phyloP scores from a whole-genome alignment of 352 stramenopile species.

The Globisporangium cystogenes region DNA sequence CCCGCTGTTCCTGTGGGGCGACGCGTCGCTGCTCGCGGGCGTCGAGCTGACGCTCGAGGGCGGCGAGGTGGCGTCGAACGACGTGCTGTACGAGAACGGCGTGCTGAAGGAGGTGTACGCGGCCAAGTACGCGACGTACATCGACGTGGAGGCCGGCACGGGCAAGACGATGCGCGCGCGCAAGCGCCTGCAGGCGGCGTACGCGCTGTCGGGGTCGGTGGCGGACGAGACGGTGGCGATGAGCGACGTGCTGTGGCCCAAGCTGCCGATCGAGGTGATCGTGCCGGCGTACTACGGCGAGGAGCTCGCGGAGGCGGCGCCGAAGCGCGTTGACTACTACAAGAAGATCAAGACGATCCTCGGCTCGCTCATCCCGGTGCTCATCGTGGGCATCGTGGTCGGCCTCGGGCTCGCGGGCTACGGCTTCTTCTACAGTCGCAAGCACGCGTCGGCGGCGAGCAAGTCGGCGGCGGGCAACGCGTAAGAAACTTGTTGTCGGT shows the following conservation, averaged over 20 bases:
- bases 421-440: slow-evolving; percentile 44
- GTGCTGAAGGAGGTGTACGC: slow-evolving; percentile 46
- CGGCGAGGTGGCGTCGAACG: slow-evolving; percentile 29
- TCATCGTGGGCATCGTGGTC: slow-evolving; percentile 52
- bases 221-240: slow-evolving; percentile 33
- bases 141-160: slow-evolving; percentile 58
- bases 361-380: slow-evolving; percentile 49
- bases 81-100: slow-evolving; percentile 33
- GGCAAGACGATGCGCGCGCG: slow-evolving; percentile 64
- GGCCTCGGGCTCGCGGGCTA: slow-evolving; percentile 29
- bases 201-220: slow-evolving; percentile 38
- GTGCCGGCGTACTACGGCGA: slow-evolving; percentile 54
- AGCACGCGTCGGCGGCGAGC: slow-evolving; percentile 6
- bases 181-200: slow-evolving; percentile 60
- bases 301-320: slow-evolving; percentile 36
- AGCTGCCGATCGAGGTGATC: slow-evolving; percentile 46
- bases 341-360: slow-evolving; percentile 45
- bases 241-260: slow-evolving; percentile 56
- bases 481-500: slow-evolving; percentile 1
- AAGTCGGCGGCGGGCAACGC: slow-evolving; percentile 13
- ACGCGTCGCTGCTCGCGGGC: slow-evolving; percentile 32
- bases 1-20: slow-evolving; percentile 53
- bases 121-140: slow-evolving; percentile 43
- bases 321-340: slow-evolving; percentile 36
- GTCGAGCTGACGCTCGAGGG: slow-evolving; percentile 50